Conservation (phyloP, 176 grass and related monocot genomes). For the Dactylis glomerata region DNA sequence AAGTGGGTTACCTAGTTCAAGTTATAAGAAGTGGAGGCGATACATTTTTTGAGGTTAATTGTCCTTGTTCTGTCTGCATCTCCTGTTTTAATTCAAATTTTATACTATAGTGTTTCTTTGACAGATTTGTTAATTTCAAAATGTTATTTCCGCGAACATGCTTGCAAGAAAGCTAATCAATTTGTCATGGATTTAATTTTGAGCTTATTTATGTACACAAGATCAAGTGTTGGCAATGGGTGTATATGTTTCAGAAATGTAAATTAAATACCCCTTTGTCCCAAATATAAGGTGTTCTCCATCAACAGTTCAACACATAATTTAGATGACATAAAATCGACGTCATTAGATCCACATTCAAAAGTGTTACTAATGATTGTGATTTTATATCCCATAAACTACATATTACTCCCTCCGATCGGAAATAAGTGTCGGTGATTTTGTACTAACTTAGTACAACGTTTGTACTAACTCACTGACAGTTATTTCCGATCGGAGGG, state of each 20-base stretch:
- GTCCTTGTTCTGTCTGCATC: background rate
- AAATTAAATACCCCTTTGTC: background rate
- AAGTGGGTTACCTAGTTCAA: slow-evolving; percentile 82
- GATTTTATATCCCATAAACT: background rate
- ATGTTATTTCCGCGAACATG: background rate
- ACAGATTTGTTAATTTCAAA: background rate
- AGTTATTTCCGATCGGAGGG: too few species aligned
- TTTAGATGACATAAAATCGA: background rate
- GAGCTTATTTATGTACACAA: slow-evolving; percentile 2
- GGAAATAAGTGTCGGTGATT: too few species aligned
- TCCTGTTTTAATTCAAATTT: slow-evolving; percentile 12
- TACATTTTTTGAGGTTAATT: slow-evolving; percentile 76
- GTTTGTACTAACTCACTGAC: too few species aligned
- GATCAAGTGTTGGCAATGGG: background rate
- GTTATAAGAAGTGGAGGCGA: slow-evolving; percentile 58
- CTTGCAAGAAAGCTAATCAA: slow-evolving; percentile 6
- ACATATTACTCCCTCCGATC: too few species aligned
- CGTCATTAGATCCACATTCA: background rate
- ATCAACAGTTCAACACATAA: background rate
- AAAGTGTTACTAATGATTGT: background rate
- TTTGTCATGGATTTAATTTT: background rate
- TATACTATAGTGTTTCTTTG: background rate
- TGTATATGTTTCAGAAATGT: slow-evolving; percentile 11
- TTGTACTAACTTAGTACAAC: too few species aligned
- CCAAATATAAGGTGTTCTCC: background rate